phyloP scores from a whole-genome alignment of 2,329 filamentous ascomycete species.

The Aspergillus neotritici region DNA sequence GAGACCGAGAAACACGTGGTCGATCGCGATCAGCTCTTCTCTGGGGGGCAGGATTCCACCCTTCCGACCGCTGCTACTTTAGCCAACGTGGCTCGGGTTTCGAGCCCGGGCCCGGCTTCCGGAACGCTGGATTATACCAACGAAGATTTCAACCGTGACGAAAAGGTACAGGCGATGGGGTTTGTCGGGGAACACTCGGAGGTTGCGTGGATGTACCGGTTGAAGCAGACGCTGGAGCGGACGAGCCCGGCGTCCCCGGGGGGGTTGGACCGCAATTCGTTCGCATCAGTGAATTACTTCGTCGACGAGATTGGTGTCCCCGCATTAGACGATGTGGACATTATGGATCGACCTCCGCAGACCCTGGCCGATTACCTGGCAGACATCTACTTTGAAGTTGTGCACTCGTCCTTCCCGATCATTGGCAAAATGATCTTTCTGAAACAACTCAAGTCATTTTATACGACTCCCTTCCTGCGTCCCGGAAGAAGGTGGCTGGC shows the following conservation, averaged over 20 bases:
- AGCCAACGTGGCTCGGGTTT: slow-evolving; percentile 7
- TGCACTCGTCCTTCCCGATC: slow-evolving; percentile 41
- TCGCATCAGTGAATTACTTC: slow-evolving; percentile 35
- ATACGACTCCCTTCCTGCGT: slow-evolving; percentile 24
- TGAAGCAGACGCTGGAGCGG: slow-evolving; percentile 34
- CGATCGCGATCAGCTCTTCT: slow-evolving; percentile 7
- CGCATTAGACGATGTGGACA: slow-evolving; percentile 31
- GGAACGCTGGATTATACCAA: slow-evolving; percentile 37
- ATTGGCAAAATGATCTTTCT: slow-evolving; percentile 37
- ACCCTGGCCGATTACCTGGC: slow-evolving; percentile 36
- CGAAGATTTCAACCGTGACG: slow-evolving; percentile 41
- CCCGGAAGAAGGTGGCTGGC: slow-evolving; percentile 39
- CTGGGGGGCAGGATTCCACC: slow-evolving; percentile 9
- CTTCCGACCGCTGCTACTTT: slow-evolving; percentile 6
- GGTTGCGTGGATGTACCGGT: slow-evolving; percentile 39
- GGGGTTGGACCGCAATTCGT: slow-evolving; percentile 19
- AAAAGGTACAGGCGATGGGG: slow-evolving; percentile 34
- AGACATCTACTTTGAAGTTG: slow-evolving; percentile 34
- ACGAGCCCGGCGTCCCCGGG: slow-evolving; percentile 16
- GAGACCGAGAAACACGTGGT: not conserved
- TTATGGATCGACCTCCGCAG: slow-evolving; percentile 32
- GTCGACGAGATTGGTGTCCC: slow-evolving; percentile 36
- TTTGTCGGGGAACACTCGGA: slow-evolving; percentile 44
- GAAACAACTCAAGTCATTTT: slow-evolving; percentile 35
- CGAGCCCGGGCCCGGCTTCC: slow-evolving; percentile 18